These are phyloP conservation scores for Cytospora schulzeri DNA, from an alignment of 2,329 filamentous ascomycete genomes.

Conservation along the genomic window DNA sequence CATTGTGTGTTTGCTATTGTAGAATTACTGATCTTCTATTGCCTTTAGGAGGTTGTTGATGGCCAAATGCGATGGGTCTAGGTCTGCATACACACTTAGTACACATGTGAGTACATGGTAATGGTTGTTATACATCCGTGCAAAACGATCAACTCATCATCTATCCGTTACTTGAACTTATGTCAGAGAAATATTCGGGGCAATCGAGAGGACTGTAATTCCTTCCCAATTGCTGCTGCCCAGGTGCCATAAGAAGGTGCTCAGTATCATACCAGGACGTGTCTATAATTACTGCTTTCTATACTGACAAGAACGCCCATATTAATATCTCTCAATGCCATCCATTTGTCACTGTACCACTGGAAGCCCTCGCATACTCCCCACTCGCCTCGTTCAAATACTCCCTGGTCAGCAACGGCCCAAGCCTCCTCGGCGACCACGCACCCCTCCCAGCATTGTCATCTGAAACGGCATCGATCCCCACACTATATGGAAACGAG, in stretches of 20 bases:
- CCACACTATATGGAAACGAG: neutral
- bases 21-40: too few relatives aligned
- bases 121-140: too few relatives aligned
- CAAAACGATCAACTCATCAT: too few relatives aligned
- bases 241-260: too few relatives aligned
- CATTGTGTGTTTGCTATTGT: too few relatives aligned
- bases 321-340: neutral
- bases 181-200: neutral
- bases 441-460: conserved; percentile 2
- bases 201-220: neutral
- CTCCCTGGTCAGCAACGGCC: neutral
- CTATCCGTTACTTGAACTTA: neutral
- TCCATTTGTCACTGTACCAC: neutral
- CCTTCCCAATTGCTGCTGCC: neutral
- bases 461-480: neutral
- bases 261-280: too few relatives aligned
- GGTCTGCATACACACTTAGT: too few relatives aligned
- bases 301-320: too few relatives aligned
- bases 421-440: neutral
- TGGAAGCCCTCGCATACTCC: neutral
- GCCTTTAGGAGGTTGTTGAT: too few relatives aligned
- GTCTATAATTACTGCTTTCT: too few relatives aligned
- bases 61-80: too few relatives aligned
- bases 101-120: too few relatives aligned
- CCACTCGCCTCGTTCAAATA: neutral